phyloP scores from a whole-genome alignment of 2,329 filamentous ascomycete genomes.

The Hymenotorrendiella dingleyae region DNA sequence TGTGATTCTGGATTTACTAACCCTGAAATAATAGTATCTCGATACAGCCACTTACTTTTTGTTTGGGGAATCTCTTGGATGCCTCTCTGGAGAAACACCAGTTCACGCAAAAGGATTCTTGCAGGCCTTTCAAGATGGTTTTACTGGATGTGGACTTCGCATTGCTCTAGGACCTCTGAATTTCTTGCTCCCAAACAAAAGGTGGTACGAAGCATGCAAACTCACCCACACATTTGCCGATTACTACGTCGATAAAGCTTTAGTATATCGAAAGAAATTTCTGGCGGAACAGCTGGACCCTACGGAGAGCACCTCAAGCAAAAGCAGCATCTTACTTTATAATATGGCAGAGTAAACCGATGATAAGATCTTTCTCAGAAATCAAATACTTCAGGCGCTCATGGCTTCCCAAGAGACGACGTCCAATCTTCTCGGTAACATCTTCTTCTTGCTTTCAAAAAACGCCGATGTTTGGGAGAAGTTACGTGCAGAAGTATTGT shows the following conservation, averaged over 20 bases:
- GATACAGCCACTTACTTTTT: neutral
- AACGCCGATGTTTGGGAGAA: too few species aligned
- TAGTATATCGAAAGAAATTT: neutral
- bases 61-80: neutral
- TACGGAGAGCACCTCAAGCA: neutral
- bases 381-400: too few species aligned
- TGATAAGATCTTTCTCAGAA: neutral
- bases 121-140: neutral
- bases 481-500: too few species aligned
- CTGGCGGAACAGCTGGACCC: neutral
- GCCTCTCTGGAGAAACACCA: neutral
- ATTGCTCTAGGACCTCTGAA: neutral
- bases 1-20: too few species aligned
- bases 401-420: too few species aligned
- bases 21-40: too few species aligned
- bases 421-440: too few species aligned
- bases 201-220: neutral
- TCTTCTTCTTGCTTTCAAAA: too few species aligned
- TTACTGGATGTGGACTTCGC: neutral
- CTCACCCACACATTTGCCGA: neutral
- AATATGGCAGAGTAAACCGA: neutral
- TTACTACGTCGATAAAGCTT: constrained; percentile 1
- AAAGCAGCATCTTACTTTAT: neutral
- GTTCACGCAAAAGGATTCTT: neutral
- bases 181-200: neutral